Percentiles rank a stretch among this genome's conserved stretches.
Conservation (phyloP, 306 rosid genomes). For the Carpinus fangiana region DNA sequence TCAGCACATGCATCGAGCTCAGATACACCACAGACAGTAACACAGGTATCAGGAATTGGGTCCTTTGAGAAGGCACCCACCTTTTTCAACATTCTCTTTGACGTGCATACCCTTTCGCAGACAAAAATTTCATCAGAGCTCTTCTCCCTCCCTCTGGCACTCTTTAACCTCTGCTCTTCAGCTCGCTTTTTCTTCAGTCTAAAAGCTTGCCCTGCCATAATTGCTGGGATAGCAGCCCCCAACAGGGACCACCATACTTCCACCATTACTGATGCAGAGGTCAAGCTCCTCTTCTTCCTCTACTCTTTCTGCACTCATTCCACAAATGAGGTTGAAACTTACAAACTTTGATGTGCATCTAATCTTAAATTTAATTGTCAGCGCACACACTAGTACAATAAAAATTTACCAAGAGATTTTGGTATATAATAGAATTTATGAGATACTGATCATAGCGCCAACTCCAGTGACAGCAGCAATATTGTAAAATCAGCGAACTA, state of each 20-base stretch:
- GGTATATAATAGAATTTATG: background rate
- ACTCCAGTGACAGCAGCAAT: background rate
- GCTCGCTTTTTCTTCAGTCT: conserved; percentile 61
- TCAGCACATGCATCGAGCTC: conserved; percentile 93
- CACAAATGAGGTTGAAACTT: conserved; percentile 12
- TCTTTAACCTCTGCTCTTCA: conserved; percentile 68
- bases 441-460: background rate
- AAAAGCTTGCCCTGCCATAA: conserved; percentile 80
- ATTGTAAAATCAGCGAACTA: background rate
- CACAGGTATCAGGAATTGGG: conserved; percentile 93
- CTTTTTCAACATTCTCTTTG: conserved; percentile 91
- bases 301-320: conserved; percentile 27
- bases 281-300: conserved; percentile 30
- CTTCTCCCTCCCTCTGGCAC: conserved; percentile 85
- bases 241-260: conserved; percentile 93
- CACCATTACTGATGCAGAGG: conserved; percentile 52
- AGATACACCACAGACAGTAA: conserved; percentile 91
- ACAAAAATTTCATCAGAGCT: conserved; percentile 84
- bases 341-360: conserved; percentile 1
- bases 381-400: background rate
- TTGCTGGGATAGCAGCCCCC: conserved; percentile 81
- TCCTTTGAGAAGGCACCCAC: conserved; percentile 92
- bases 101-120: conserved; percentile 90
- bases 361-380: background rate
- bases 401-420: background rate